Conservation (phyloP, 768 basidiomycete species). For the Lactarius pseudohatsudake region DNA sequence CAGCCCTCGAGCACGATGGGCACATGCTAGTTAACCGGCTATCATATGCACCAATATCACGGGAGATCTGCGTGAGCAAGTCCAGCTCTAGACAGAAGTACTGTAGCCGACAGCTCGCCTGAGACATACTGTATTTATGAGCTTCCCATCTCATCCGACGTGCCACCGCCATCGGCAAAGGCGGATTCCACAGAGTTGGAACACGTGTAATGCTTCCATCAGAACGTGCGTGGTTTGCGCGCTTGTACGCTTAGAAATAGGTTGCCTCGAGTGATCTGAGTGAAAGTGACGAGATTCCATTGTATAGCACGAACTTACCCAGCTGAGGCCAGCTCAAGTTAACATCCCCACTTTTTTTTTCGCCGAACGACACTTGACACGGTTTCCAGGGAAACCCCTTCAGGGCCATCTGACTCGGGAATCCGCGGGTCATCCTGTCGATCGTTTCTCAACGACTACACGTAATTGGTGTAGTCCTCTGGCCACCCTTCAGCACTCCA, state of each 20-base stretch:
- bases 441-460: conserved; percentile 47
- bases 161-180: conserved; percentile 26
- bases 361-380: conserved; percentile 61
- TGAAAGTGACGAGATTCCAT: neutral
- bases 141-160: conserved; percentile 43
- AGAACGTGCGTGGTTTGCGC: conserved; percentile 71
- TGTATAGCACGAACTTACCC: conserved; percentile 57
- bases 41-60: conserved; percentile 73
- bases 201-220: conserved; percentile 76
- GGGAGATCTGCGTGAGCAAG: conserved; percentile 60
- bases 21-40: conserved; percentile 75
- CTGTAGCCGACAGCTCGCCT: conserved; percentile 67
- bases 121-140: conserved; percentile 86
- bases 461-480: conserved; percentile 48
- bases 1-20: neutral
- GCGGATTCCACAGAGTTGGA: conserved; percentile 72
- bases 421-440: conserved; percentile 40
- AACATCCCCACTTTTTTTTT: conserved; percentile 55
- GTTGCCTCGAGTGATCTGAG: conserved; percentile 64
- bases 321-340: conserved; percentile 78
- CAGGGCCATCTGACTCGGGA: conserved; percentile 40
- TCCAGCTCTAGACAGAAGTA: conserved; percentile 75
- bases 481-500: conserved; percentile 46
- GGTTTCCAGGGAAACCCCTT: conserved; percentile 70
- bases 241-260: conserved; percentile 79